Evolutionary conservation across 495 filamentous ascomycete species (phyloP), one percentile per base, ranked within the genome.

Genomic region (Hypoxylon lienhwacheense): DNA sequence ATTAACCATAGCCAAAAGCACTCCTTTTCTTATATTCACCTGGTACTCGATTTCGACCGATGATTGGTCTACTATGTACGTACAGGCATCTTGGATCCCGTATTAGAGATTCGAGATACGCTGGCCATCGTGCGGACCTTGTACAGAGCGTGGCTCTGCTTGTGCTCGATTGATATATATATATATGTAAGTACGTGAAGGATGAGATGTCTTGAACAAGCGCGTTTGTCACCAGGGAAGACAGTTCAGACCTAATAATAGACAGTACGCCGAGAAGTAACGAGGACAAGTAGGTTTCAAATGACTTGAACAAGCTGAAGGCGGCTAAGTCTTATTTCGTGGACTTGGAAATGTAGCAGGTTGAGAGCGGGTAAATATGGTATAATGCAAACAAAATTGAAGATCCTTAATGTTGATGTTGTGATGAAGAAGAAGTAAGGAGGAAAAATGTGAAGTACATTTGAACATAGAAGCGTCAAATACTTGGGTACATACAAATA

Each of bases 181-280:
- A n/a, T n/a, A n/a, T n/a, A n/a, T n/a, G n/a, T n/a, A n/a, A n/a
- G n/a, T n/a, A n/a, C n/a, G n/a, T n/a, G n/a, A n/a, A 46, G 34
- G 56, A 37, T 5, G 21, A 29, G 32, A 44, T n/a, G 28, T 16
- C 25, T 33, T 22, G 7, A 43, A 47, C 12, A 49, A 35, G n/a
- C n/a, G n/a, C n/a, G n/a, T n/a, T n/a, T n/a, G 12, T 36, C 43
- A 37, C 22, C 8, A 14, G 15, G 15, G 17, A 2, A 24, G 14
- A n/a, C n/a, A n/a, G n/a, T n/a, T 12, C 34, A 4, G n/a, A 19
- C 26, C 46, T 61, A 51, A 61, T 51, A 49, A 61, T 54, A 55
- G 45, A 28, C 17, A 41, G 15, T 19, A 19, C 35, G 24, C 24
- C 37, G 21, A n/a, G n/a, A 16, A 7, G 20, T 14, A 46, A 24